Evolutionary conservation across 345 rosid genomes (phyloP).

Genomic region (Rhodamnia argentea): DNA sequence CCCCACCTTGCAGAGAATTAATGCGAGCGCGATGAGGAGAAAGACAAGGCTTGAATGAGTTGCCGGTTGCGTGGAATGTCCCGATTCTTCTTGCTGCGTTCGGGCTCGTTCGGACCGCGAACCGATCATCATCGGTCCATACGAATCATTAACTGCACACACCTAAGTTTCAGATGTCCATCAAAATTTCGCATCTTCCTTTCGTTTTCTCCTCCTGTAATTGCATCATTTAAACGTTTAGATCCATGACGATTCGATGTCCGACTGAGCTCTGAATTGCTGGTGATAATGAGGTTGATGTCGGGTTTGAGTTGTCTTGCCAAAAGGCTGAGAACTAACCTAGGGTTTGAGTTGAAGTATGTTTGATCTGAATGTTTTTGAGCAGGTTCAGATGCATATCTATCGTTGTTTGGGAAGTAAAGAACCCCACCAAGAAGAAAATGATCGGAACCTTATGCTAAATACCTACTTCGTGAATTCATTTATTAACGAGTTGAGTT

Average conservation of each 20-base stretch:
- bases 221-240: not conserved
- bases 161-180: not conserved
- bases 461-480: not conserved
- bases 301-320: not conserved
- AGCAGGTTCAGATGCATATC: not conserved
- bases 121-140: not conserved
- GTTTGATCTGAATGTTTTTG: not conserved
- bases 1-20: constrained; percentile 20
- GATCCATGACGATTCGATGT: not conserved
- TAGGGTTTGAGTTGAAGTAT: not conserved
- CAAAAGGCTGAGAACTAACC: not conserved
- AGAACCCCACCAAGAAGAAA: not conserved
- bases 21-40: constrained; percentile 7
- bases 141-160: not conserved
- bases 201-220: not conserved
- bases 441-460: not conserved
- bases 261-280: not conserved
- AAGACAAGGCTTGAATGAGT: not conserved
- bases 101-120: not conserved
- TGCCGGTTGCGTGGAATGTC: not conserved
- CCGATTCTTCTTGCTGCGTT: not conserved
- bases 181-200: not conserved
- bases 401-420: not conserved
- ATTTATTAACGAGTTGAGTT: not conserved
- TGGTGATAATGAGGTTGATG: not conserved